Percentiles rank a stretch among this genome's conserved stretches.
These are phyloP conservation scores for Polyporus tsugae DNA, from an alignment of 1,284 basidiomycete species.

Conservation along the genomic window DNA sequence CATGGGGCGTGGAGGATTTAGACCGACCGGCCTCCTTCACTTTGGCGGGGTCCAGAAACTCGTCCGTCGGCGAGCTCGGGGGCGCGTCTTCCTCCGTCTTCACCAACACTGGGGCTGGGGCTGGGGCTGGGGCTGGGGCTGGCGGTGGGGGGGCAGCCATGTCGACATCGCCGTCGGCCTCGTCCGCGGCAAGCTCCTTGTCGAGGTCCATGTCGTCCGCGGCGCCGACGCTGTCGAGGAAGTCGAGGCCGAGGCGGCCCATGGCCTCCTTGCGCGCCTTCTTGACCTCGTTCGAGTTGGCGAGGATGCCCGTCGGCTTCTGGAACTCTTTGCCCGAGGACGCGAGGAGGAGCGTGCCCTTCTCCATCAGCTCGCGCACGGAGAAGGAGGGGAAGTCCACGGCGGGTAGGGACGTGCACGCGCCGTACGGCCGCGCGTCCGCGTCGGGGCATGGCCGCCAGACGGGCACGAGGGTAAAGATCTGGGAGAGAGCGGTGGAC, in stretches of 20 bases:
- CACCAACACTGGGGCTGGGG: conserved; percentile 18
- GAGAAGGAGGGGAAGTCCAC: conserved; percentile 79
- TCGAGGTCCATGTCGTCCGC: conserved; percentile 83
- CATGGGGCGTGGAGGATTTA: conserved; percentile 62
- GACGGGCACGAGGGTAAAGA: conserved; percentile 83
- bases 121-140: too few species aligned
- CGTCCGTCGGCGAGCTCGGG: conserved; percentile 38
- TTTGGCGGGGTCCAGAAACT: conserved; percentile 27
- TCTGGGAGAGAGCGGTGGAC: conserved; percentile 85
- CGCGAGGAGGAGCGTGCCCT: conserved; percentile 81
- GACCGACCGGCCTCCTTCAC: conserved; percentile 43
- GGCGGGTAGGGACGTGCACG: conserved; percentile 41
- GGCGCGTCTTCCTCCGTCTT: conserved; percentile 49
- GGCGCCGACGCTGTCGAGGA: conserved; percentile 72
- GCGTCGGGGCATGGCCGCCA: conserved; percentile 71
- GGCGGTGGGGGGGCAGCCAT: conserved; percentile 39
- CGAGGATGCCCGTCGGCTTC: conserved; percentile 73
- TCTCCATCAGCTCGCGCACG: conserved; percentile 76
- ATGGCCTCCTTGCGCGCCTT: conserved; percentile 85
- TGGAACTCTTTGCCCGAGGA: conserved; percentile 90
- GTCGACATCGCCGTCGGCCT: conserved; percentile 50
- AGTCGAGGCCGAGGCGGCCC: conserved; percentile 83
- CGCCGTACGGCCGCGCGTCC: conserved; percentile 36
- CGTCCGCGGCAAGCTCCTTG: conserved; percentile 76
- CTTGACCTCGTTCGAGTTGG: conserved; percentile 77